Base-by-base conservation (phyloP, 2,329 filamentous ascomycete species). In the Arthrobotrys sphaeroides region DNA sequence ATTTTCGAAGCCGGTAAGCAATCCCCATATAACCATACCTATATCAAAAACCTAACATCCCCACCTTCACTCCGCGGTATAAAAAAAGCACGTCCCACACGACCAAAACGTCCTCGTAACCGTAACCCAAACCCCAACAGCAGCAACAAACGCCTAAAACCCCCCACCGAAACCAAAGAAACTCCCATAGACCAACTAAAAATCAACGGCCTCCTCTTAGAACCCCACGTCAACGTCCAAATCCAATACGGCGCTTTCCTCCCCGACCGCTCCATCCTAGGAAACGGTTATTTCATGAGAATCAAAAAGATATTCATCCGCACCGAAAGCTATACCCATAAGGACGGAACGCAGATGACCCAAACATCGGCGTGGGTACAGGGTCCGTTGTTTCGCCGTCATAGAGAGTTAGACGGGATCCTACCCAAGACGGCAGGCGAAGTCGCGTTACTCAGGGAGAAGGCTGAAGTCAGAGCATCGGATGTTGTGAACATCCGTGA, bases 361-460 rank as follows among this genome's bases (percentile, higher is more conserved):
- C 51, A 55, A 7, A 55, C 55, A 0, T 59, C 61, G 18, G 28
- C 26, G 5, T 74, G 70, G 62, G 20, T 74, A n/a, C 62, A 74
- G 16, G 70, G 70, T 13, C 55, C 31, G 3, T 31, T 76, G 5
- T 76, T 76, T 28, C 57, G 64, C 6, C 57, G 73, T 5, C 57
- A 69, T 13, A 45, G 73, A 31, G 65, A 69, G 5, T 38, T 76
- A 9, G 64, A 65, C 38, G 73, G 73, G 9, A 76, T 76, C n/a
- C 57, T 76, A 3, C 73, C 73, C 13, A 69, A 70, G 28, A 76
- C 64, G 1, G 59, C 64, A 1, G 73, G 73, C 22, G 73, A 76
- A 26, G 33, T 76, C 3, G 73, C 66, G 18, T 31, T 76, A 7
- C 22, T 76, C 16, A 45, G 60, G 6, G 65, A 69, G 20, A 76